Base-by-base conservation (phyloP, 371 early-diverging fungal species). In the Haplosporangium sp. region DNA sequence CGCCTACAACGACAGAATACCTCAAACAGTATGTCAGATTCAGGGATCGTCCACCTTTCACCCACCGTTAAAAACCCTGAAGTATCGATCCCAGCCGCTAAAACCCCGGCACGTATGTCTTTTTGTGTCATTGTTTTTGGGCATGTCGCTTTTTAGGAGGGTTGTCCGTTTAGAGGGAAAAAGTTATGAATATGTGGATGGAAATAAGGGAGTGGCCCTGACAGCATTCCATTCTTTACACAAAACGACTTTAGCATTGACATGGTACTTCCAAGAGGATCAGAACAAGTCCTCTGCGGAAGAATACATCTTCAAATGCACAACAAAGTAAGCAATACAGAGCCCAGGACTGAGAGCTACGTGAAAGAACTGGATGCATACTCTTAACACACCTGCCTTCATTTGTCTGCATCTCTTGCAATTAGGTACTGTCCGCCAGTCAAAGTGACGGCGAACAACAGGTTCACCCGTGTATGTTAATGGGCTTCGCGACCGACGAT, bases 381-480 rank as follows among this genome's bases (percentile, higher is more conserved):
- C 50, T 12, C 20, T 18, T 50, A 6, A 6, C n/a, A 50, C n/a
- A 12, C 18, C 50, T n/a, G 29, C 29, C 2, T 29, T 29, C 29
- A 29, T 29, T 29, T 29, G 29, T 29, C 29, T 29, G 29, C 29
- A 29, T 29, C 29, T n/a, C n/a, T n/a, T 13, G 6, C 40, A 12
- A 16, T 9, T 40, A 55, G 55, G 18, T 16, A 16, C 0, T 40
- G 9, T 6, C 55, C 55, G 13, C 55, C 55, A 6, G 55, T 55
- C 4, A 8, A 13, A 2, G 16, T 40, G 1, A 11, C 9, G 4
- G 55, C 55, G 16, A 11, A 37, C 21, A 8, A 40, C 36, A 10
- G 55, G 2, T 55, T 55, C 40, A n/a, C 55, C 13, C 55, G 55
- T 6, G 55, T 55, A 55, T 38, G 55, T 38, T 14, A 3, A 23